Conservation (phyloP, 371 early-diverging fungal genomes). For the Syncephalis plumigaleata region DNA sequence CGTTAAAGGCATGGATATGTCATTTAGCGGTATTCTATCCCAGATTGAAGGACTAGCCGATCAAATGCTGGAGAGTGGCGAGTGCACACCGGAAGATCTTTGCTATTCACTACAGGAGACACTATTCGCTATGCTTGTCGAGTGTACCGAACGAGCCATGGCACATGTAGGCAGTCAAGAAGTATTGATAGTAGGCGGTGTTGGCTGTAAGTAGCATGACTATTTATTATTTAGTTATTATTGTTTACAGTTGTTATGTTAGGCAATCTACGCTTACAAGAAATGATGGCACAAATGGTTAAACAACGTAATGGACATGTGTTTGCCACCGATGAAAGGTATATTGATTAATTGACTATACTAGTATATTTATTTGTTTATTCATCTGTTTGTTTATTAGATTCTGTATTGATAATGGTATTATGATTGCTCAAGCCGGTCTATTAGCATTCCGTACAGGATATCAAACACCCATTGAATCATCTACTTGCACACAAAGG, state of each 20-base stretch:
- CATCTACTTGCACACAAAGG: constrained; percentile 91
- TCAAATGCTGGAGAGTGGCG: constrained; percentile 32
- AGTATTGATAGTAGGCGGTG: constrained; percentile 98
- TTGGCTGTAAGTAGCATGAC: constrained; percentile 64
- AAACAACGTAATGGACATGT: constrained; percentile 75
- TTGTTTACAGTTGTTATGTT: background rate
- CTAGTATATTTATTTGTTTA: background rate
- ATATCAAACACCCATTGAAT: constrained; percentile 51
- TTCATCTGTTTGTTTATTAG: constrained; percentile 10
- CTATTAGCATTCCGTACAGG: constrained; percentile 57
- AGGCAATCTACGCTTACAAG: constrained; percentile 85
- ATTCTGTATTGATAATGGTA: constrained; percentile 99
- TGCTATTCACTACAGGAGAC: constrained; percentile 98
- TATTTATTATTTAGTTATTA: background rate
- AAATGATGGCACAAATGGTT: constrained; percentile 98
- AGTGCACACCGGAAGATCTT: constrained; percentile 68
- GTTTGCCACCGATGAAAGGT: constrained; percentile 95
- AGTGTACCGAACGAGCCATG: constrained; percentile 99
- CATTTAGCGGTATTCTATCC: constrained; percentile 93
- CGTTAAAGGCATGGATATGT: constrained; percentile 99
- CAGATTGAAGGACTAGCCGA: constrained; percentile 68
- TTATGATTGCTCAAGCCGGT: constrained; percentile 99
- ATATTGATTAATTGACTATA: constrained; percentile 3
- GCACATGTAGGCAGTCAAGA: constrained; percentile 89
- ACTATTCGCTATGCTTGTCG: constrained; percentile 96